These are phyloP conservation scores for Fabrea salina DNA, from an alignment of 169 alveolate genomes.

Conservation along the genomic window DNA sequence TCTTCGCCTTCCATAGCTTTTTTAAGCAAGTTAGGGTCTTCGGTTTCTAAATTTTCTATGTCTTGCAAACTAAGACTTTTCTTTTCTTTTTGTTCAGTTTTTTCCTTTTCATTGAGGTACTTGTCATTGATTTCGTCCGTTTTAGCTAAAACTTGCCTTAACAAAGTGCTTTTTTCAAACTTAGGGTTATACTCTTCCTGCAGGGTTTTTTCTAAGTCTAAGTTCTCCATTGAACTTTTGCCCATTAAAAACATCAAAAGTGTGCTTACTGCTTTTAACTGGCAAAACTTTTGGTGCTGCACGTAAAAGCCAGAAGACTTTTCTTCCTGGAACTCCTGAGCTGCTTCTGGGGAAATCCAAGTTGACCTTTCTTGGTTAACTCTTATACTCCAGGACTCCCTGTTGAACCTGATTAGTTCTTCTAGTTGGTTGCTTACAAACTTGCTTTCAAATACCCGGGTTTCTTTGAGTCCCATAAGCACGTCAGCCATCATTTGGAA, in stretches of 20 bases:
- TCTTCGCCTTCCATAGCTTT: constrained; percentile 39
- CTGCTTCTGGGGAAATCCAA: constrained; percentile 37
- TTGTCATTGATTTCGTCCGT: constrained; percentile 18
- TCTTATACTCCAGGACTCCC: neutral
- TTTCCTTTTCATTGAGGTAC: constrained; percentile 11
- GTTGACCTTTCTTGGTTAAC: constrained; percentile 24
- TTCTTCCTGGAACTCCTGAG: neutral
- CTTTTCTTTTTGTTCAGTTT: constrained; percentile 35
- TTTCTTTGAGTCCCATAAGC: constrained; percentile 29
- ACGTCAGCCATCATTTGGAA: constrained; percentile 50
- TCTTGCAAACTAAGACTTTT: neutral
- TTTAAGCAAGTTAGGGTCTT: constrained; percentile 27
- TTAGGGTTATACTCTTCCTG: constrained; percentile 31
- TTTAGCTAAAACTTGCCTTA: neutral
- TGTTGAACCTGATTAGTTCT: neutral
- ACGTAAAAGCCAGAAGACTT: neutral
- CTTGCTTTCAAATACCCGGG: constrained; percentile 8
- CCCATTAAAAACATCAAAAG: constrained; percentile 40
- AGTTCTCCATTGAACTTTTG: neutral
- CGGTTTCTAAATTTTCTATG: constrained; percentile 17
- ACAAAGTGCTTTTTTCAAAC: constrained; percentile 25
- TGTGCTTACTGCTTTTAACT: constrained; percentile 37
- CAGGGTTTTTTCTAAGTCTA: constrained; percentile 34
- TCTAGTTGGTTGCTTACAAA: constrained; percentile 34
- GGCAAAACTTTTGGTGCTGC: constrained; percentile 39